Percentiles rank a stretch among this genome's conserved stretches.
These are phyloP conservation scores for Gossypium gossypioides DNA, from an alignment of 441 rosid species.

Conservation along the genomic window DNA sequence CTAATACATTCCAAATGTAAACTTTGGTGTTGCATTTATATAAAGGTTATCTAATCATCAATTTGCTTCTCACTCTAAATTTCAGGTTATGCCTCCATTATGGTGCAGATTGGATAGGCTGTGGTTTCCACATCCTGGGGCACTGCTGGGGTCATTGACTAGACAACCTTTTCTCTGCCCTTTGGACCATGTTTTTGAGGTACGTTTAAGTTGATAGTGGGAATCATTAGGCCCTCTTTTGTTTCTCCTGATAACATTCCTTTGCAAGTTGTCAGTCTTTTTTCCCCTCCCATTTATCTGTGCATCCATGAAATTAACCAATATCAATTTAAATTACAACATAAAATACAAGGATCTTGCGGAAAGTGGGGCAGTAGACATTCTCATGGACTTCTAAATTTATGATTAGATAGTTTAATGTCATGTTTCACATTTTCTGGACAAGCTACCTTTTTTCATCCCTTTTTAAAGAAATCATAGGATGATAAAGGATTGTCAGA, in stretches of 20 bases:
- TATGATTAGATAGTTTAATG: neutral
- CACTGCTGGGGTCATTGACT: slow-evolving; percentile 65
- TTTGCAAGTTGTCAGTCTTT: neutral
- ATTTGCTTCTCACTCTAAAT: slow-evolving; percentile 9
- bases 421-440: neutral
- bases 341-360: neutral
- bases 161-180: slow-evolving; percentile 96
- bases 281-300: neutral
- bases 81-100: slow-evolving; percentile 88
- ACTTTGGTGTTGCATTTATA: neutral
- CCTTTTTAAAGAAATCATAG: neutral
- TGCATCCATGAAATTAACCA: neutral
- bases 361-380: neutral
- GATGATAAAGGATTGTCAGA: neutral
- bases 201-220: slow-evolving; percentile 19
- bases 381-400: neutral
- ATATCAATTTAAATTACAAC: neutral
- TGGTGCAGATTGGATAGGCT: slow-evolving; percentile 99
- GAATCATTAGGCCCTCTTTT: neutral
- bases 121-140: slow-evolving; percentile 98
- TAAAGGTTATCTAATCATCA: slow-evolving; percentile 2
- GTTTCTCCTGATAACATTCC: slow-evolving; percentile 4
- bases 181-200: slow-evolving; percentile 97
- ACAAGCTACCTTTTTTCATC: neutral
- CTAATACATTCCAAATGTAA: neutral